Base-by-base conservation (phyloP, 2,329 filamentous ascomycete genomes). In the Harringtonia aguacate region DNA sequence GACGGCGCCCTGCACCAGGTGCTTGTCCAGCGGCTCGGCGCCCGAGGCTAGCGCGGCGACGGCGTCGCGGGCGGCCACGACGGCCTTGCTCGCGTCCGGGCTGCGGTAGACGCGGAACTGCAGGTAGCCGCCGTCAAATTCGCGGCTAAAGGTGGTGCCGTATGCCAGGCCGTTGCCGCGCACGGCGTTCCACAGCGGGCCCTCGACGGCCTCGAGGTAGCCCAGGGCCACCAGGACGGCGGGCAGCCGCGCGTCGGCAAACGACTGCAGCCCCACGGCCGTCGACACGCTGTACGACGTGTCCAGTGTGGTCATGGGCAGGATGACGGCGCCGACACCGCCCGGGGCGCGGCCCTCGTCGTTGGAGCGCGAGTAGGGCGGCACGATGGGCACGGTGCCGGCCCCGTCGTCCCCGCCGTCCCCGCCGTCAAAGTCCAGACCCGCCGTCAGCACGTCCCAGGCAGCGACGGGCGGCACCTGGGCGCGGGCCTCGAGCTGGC, bases 151-250 rank as follows among this genome's bases (percentile, higher is more conserved):
- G 54, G 75, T 79, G 1, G 84, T 82, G 43, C 89, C 89, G 58
- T 98, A 98, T 1, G 92, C 92, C 42, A 97, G 79, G 36, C 92
- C 92, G 36, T 86, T 92, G 45, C 92, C 92, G 38, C 92, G 86
- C 39, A 97, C 85, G 0, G 87, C 86, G 50, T 84, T 84, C 90
- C 92, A 97, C 28, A 98, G 77, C 1, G 92, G 92, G 0, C 92
- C 92, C 62, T 98, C 92, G 17, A 94, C 84, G 1, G 88, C 81
- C 58, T 95, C 89, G 48, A 98, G 81, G 58, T 95, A 97, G 18
- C 88, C 81, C 40, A 88, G 78, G 1, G 90, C 88, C 8, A 98
- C 89, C 60, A 94, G 77, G 41, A 95, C 73, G 3, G 89, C 81
- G 0, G 92, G 88, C 1, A 97, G 70, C 15, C 78, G 74, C 0